phyloP scores from a whole-genome alignment of 306 rosid genomes.

The Begonia peltatifolia region DNA sequence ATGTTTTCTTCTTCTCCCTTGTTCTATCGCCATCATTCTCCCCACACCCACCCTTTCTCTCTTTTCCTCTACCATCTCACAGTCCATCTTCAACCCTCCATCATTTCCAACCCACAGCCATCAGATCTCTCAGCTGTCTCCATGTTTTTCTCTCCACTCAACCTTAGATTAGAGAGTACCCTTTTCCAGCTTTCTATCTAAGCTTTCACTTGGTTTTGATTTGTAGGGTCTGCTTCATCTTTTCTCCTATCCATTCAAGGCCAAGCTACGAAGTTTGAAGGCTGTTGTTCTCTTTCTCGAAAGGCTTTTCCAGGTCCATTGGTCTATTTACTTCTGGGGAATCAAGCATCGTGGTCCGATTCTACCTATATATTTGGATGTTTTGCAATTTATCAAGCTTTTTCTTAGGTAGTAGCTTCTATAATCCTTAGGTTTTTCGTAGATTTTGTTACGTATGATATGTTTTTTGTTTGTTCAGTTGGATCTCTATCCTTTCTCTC shows the following conservation, averaged over 20 bases:
- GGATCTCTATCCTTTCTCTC: no score
- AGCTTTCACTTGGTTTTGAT: no score
- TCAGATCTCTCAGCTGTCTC: conserved; percentile 24
- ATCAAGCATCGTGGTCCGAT: conserved; percentile 95
- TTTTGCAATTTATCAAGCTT: no score
- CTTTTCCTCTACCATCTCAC: conserved; percentile 28
- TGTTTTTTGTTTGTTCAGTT: no score
- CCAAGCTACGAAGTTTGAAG: neutral
- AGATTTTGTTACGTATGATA: no score
- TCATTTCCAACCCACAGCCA: conserved; percentile 31
- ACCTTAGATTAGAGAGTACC: neutral
- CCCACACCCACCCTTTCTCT: conserved; percentile 10
- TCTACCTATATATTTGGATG: no score
- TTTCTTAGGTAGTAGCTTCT: no score
- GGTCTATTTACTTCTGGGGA: conserved; percentile 35
- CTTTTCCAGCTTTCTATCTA: no score
- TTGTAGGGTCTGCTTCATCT: no score
- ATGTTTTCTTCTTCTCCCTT: conserved; percentile 77
- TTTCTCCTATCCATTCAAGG: conserved; percentile 4
- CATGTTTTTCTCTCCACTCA: conserved; percentile 5
- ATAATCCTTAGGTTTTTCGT: no score
- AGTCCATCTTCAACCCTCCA: conserved; percentile 24
- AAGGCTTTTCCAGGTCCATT: neutral
- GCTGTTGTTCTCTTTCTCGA: neutral
- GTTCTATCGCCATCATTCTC: conserved; percentile 21